phyloP scores from a whole-genome alignment of 2,329 filamentous ascomycete genomes.

The Ustulina deusta region DNA sequence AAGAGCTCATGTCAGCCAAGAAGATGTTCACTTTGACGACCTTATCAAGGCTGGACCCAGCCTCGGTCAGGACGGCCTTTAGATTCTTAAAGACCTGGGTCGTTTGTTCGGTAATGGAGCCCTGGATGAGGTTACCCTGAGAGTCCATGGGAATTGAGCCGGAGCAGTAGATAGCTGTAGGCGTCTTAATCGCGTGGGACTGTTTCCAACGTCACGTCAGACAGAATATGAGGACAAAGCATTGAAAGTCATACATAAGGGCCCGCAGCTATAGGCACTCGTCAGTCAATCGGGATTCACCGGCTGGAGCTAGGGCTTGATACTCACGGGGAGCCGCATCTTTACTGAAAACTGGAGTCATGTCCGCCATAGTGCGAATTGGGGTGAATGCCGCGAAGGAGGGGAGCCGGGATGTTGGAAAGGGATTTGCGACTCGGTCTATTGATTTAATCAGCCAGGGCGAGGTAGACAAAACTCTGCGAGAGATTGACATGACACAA shows the following conservation, averaged over 20 bases:
- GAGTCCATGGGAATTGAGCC: slow-evolving; percentile 78
- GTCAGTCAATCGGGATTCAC: slow-evolving; percentile 38
- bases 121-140: slow-evolving; percentile 67
- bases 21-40: slow-evolving; percentile 95
- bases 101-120: slow-evolving; percentile 73
- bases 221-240: slow-evolving; percentile 8
- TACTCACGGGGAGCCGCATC: slow-evolving; percentile 69
- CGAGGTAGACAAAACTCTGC: slow-evolving; percentile 41
- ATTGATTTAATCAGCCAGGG: slow-evolving; percentile 29
- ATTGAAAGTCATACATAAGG: slow-evolving; percentile 66
- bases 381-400: slow-evolving; percentile 47
- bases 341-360: slow-evolving; percentile 65
- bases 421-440: slow-evolving; percentile 9
- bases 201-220: slow-evolving; percentile 48
- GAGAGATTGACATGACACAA: slow-evolving; percentile 42
- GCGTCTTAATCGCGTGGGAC: slow-evolving; percentile 76
- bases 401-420: slow-evolving; percentile 35
- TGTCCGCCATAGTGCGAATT: slow-evolving; percentile 61
- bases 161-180: slow-evolving; percentile 74
- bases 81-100: slow-evolving; percentile 79
- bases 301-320: background rate
- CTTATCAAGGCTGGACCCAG: slow-evolving; percentile 80
- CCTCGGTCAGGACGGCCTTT: slow-evolving; percentile 83
- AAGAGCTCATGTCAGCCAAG: slow-evolving; percentile 90
- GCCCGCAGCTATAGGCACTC: slow-evolving; percentile 63